phyloP scores from a whole-genome alignment of 495 filamentous ascomycete genomes.

The Aspergillus hancockii region DNA sequence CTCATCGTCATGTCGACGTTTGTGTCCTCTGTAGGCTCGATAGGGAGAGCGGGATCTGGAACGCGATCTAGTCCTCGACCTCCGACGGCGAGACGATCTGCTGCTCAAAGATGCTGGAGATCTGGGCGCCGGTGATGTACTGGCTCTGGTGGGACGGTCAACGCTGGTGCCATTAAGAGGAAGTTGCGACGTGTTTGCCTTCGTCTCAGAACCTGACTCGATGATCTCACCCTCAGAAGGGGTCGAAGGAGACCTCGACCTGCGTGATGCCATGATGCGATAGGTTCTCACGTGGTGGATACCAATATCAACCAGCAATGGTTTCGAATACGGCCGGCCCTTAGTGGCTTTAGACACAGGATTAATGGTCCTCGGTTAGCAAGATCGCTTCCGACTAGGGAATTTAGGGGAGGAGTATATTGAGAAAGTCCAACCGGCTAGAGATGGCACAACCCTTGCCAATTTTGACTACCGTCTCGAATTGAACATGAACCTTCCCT shows the following conservation, averaged over 20 bases:
- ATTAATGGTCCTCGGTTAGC: slow-evolving; percentile 30
- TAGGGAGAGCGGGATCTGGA: slow-evolving; percentile 46
- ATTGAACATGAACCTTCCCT: slow-evolving; percentile 20
- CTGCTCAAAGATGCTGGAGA: slow-evolving; percentile 48
- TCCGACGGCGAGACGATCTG: slow-evolving; percentile 42
- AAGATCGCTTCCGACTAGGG: slow-evolving; percentile 21
- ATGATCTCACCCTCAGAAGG: slow-evolving; percentile 84
- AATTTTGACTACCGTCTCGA: slow-evolving; percentile 23
- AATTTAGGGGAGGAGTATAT: slow-evolving; percentile 21
- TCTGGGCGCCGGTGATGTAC: slow-evolving; percentile 48
- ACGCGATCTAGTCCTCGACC: slow-evolving; percentile 41
- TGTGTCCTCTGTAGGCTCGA: slow-evolving; percentile 57
- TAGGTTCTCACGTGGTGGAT: background rate
- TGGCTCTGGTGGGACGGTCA: slow-evolving; percentile 70
- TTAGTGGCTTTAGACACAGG: slow-evolving; percentile 29
- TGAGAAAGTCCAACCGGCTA: slow-evolving; percentile 53
- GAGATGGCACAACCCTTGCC: slow-evolving; percentile 31
- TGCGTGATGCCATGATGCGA: slow-evolving; percentile 38
- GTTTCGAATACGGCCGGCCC: slow-evolving; percentile 4
- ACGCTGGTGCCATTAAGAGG: slow-evolving; percentile 73
- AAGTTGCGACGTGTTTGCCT: slow-evolving; percentile 76
- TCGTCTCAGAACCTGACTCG: slow-evolving; percentile 68
- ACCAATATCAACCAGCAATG: background rate
- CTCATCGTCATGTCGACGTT: slow-evolving; percentile 70
- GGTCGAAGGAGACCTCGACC: slow-evolving; percentile 49